These are phyloP conservation scores for Coccomyxa subellipsoidea DNA, from an alignment of 163 green algal genomes.

Conservation along the genomic window DNA sequence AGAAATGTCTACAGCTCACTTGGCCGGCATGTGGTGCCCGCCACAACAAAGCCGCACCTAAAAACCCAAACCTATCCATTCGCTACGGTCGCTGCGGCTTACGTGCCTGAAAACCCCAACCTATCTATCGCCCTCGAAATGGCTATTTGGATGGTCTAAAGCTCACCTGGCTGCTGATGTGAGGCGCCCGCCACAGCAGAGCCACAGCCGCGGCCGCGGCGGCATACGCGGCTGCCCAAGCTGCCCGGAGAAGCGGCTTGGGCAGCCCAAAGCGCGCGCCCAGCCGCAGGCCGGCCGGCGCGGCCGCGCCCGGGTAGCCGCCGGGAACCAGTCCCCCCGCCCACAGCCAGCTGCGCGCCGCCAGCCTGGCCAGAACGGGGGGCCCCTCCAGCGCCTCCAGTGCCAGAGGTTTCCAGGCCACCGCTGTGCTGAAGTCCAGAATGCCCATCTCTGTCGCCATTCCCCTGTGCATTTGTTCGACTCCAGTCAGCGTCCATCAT, in stretches of 20 bases:
- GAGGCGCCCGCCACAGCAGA: neutral
- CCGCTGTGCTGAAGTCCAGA: slow-evolving; percentile 64
- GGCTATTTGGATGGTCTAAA: no score
- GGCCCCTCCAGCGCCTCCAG: slow-evolving; percentile 13
- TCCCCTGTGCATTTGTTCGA: slow-evolving; percentile 51
- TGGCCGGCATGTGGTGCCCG: no score
- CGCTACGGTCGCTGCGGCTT: no score
- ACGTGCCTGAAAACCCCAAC: no score
- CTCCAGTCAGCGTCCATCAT: neutral
- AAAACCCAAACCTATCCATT: no score
- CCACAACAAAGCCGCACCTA: no score
- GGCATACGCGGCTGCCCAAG: neutral
- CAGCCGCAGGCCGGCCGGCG: neutral
- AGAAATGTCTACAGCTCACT: no score
- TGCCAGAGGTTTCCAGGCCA: slow-evolving; percentile 40
- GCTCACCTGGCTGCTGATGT: no score
- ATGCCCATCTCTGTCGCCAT: slow-evolving; percentile 79
- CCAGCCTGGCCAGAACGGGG: neutral
- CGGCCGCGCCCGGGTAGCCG: neutral
- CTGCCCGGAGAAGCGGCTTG: neutral
- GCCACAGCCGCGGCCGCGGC: neutral
- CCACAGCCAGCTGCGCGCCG: neutral
- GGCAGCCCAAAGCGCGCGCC: slow-evolving; percentile 1
- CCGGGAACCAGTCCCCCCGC: neutral
- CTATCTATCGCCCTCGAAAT: no score